These are phyloP conservation scores for Penicillium digitatum DNA, from an alignment of 2,329 filamentous ascomycete species.

Conservation along the genomic window DNA sequence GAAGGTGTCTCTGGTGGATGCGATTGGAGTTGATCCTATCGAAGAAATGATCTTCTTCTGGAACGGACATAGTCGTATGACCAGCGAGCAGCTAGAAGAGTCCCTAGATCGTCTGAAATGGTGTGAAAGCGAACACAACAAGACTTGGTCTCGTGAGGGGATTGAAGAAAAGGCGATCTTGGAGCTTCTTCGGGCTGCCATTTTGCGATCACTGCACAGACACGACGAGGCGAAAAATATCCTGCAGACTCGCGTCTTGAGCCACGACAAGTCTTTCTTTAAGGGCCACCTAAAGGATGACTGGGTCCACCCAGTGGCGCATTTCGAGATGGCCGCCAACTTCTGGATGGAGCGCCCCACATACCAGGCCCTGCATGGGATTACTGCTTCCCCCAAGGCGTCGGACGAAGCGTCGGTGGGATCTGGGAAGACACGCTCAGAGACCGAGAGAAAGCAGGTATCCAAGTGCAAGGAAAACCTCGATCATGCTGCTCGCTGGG, in stretches of 20 bases:
- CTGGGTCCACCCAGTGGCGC: constrained; percentile 68
- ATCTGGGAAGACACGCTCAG: neutral
- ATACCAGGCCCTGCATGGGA: constrained; percentile 36
- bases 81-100: constrained; percentile 57
- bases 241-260: constrained; percentile 61
- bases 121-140: constrained; percentile 58
- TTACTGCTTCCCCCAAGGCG: neutral
- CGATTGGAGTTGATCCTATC: constrained; percentile 72
- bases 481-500: constrained; percentile 57
- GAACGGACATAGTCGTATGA: constrained; percentile 84
- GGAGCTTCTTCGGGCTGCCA: constrained; percentile 62
- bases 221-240: constrained; percentile 62
- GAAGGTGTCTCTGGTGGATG: constrained; percentile 69
- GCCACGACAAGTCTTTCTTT: constrained; percentile 52
- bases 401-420: constrained; percentile 1
- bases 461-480: constrained; percentile 54
- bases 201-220: constrained; percentile 61
- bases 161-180: constrained; percentile 62
- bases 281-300: constrained; percentile 50
- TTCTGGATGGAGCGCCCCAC: constrained; percentile 65
- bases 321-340: constrained; percentile 82
- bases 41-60: constrained; percentile 94
- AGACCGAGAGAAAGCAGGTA: constrained; percentile 41
- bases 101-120: constrained; percentile 65
- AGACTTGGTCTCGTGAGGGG: constrained; percentile 50